A percentile compares a stretch with the other conserved stretches of the same genome.
phyloP scores from a whole-genome alignment of 2,329 filamentous ascomycete species.

The Neonectria faginata region DNA sequence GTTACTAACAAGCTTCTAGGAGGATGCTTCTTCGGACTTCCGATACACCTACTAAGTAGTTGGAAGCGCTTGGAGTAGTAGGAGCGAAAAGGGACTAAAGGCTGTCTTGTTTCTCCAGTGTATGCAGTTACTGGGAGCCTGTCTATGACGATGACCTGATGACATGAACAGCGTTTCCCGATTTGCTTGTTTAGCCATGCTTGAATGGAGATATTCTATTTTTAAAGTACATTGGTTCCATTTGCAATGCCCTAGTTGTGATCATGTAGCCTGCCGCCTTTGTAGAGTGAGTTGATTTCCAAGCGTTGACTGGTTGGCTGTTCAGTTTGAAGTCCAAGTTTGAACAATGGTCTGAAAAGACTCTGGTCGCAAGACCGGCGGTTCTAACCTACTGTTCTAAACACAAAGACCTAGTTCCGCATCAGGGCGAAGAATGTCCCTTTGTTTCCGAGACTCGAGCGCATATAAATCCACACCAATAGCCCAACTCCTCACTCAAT shows the following conservation, averaged over 20 bases:
- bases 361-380: background rate
- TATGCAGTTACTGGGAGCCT: constrained; percentile 11
- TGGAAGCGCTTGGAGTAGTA: background rate
- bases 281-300: background rate
- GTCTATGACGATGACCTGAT: background rate
- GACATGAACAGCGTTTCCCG: background rate
- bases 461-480: background rate
- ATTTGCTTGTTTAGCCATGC: background rate
- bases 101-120: constrained; percentile 12
- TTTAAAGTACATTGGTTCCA: too few species aligned
- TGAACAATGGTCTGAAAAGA: background rate
- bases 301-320: background rate
- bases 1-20: constrained; percentile 38
- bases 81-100: background rate
- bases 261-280: background rate
- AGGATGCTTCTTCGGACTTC: constrained; percentile 47
- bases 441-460: background rate
- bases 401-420: background rate
- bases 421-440: background rate
- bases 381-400: background rate
- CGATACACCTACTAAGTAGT: constrained; percentile 50
- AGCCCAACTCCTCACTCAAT: background rate
- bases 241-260: too few species aligned
- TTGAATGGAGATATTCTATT: background rate
- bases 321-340: background rate